phyloP scores from a whole-genome alignment of 2,329 filamentous ascomycete species.

The Zelopaecilomyces penicillatus region DNA sequence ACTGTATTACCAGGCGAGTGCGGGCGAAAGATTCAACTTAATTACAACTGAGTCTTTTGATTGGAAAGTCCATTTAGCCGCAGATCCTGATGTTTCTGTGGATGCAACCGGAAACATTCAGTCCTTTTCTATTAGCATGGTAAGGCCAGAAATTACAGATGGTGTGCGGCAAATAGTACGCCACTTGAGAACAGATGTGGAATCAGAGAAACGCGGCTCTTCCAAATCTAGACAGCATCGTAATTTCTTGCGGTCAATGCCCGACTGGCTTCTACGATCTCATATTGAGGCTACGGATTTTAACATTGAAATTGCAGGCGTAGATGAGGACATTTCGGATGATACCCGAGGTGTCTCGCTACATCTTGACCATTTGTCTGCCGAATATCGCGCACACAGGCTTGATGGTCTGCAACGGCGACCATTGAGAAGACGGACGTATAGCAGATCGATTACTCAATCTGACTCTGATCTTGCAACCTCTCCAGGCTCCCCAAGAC shows the following conservation, averaged over 20 bases:
- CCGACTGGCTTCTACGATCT: slow-evolving; percentile 75
- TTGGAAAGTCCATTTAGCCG: slow-evolving; percentile 74
- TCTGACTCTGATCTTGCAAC: slow-evolving; percentile 55
- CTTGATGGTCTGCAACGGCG: slow-evolving; percentile 54
- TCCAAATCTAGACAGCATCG: slow-evolving; percentile 43
- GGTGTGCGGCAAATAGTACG: slow-evolving; percentile 85
- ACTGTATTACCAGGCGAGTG: slow-evolving; percentile 88
- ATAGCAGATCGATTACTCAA: slow-evolving; percentile 61
- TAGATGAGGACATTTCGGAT: slow-evolving; percentile 75
- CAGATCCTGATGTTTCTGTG: slow-evolving; percentile 77
- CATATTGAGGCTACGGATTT: slow-evolving; percentile 83
- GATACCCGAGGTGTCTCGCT: slow-evolving; percentile 75
- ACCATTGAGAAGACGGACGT: slow-evolving; percentile 59
- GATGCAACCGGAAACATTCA: slow-evolving; percentile 71
- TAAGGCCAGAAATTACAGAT: slow-evolving; percentile 85
- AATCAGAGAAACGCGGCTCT: slow-evolving; percentile 46
- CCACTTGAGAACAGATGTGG: slow-evolving; percentile 65
- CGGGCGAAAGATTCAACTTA: slow-evolving; percentile 75
- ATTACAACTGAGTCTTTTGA: slow-evolving; percentile 84
- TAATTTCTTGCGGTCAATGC: slow-evolving; percentile 70
- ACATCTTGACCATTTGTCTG: slow-evolving; percentile 79
- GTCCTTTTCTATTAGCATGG: slow-evolving; percentile 81
- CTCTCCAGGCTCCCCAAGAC: slow-evolving; percentile 28
- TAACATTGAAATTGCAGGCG: slow-evolving; percentile 80
- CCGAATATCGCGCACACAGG: slow-evolving; percentile 80